A percentile compares a stretch with the other conserved stretches of the same genome.
phyloP scores from a whole-genome alignment of 202 grass and related monocot species.

The Schoenoplectus tabernaemontani region DNA sequence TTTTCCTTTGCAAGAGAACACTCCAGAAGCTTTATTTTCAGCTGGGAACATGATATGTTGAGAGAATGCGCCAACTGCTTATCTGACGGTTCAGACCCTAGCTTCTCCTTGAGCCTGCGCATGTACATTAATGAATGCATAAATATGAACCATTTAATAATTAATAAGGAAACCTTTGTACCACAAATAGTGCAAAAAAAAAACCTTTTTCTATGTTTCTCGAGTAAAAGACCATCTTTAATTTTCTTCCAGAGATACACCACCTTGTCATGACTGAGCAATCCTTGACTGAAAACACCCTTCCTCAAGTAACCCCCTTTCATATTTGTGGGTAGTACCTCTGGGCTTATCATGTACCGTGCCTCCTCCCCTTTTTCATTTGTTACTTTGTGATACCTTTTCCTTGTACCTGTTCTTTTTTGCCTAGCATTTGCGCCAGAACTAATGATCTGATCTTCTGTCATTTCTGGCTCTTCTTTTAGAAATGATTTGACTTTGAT shows the following conservation, averaged over 20 bases:
- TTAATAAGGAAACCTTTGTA: neutral
- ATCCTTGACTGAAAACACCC: slow-evolving; percentile 58
- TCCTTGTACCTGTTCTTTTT: slow-evolving; percentile 47
- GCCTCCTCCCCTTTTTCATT: slow-evolving; percentile 16
- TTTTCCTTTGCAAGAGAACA: slow-evolving; percentile 76
- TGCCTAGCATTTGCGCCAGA: slow-evolving; percentile 58
- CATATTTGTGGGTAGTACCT: slow-evolving; percentile 42
- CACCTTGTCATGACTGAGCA: slow-evolving; percentile 88
- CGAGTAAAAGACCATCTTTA: slow-evolving; percentile 62
- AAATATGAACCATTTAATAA: neutral
- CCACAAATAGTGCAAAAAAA: neutral
- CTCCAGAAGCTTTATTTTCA: slow-evolving; percentile 54
- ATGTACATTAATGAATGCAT: neutral
- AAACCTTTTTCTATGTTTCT: slow-evolving; percentile 69
- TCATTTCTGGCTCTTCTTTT: neutral
- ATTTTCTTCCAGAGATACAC: slow-evolving; percentile 90
- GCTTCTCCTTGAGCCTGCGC: slow-evolving; percentile 71
- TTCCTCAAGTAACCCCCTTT: slow-evolving; percentile 61
- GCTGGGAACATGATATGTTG: slow-evolving; percentile 35
- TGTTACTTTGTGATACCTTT: slow-evolving; percentile 22
- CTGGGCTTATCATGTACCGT: slow-evolving; percentile 48
- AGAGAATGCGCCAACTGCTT: slow-evolving; percentile 61
- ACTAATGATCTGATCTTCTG: slow-evolving; percentile 34
- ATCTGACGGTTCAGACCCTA: slow-evolving; percentile 72
- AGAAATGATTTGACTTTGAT: slow-evolving; percentile 7